These are phyloP conservation scores for Tuber melanosporum DNA, from an alignment of 495 filamentous ascomycete species.

Conservation along the genomic window DNA sequence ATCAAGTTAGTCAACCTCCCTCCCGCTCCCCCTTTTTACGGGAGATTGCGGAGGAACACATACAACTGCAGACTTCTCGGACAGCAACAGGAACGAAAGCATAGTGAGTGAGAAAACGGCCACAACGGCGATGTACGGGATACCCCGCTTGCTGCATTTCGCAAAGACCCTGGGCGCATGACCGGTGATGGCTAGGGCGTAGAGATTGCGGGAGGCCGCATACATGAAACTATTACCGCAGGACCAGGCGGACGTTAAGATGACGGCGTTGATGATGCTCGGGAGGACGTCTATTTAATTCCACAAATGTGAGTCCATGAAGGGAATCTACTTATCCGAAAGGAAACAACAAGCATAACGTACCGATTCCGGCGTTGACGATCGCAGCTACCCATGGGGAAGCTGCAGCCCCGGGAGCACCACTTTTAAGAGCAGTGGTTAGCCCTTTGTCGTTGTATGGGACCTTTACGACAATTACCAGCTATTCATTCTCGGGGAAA, in stretches of 20 bases:
- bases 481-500: not conserved
- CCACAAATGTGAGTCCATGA: not conserved
- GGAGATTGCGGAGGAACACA: not conserved
- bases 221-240: conserved; percentile 59
- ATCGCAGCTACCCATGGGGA: conserved; percentile 59
- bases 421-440: conserved; percentile 42
- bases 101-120: conserved; percentile 29
- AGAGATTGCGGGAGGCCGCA: conserved; percentile 51
- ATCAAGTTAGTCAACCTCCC: not conserved
- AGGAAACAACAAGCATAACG: not conserved
- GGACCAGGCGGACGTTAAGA: conserved; percentile 66
- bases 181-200: conserved; percentile 52
- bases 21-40: not conserved
- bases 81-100: conserved; percentile 34
- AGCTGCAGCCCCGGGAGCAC: conserved; percentile 50
- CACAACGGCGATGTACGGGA: conserved; percentile 48
- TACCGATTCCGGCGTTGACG: conserved; percentile 48
- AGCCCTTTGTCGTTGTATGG: conserved; percentile 52
- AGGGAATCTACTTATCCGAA: not conserved
- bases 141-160: conserved; percentile 55
- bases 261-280: conserved; percentile 61
- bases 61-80: conserved; percentile 33
- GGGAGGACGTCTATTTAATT: conserved; percentile 48
- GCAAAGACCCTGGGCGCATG: conserved; percentile 56
- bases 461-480: conserved; percentile 27